A percentile compares a stretch with the other conserved stretches of the same genome.
These are phyloP conservation scores for Echeveria elegans DNA, from an alignment of 164 flowering plant species.

Conservation along the genomic window DNA sequence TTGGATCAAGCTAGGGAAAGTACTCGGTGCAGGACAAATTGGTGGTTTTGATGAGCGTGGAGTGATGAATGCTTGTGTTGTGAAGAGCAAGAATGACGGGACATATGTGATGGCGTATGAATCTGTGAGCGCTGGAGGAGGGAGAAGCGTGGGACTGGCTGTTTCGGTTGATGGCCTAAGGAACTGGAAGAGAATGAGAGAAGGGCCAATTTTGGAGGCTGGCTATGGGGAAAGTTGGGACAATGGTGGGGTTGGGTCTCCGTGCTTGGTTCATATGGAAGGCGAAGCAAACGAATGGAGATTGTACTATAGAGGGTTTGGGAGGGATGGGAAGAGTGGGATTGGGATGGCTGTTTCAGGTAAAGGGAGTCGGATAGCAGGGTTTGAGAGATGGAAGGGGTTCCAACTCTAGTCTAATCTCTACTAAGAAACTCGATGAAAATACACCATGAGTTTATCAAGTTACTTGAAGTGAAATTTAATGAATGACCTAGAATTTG, in stretches of 20 bases:
- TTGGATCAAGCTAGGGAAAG: slow-evolving; percentile 83
- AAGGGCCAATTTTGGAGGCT: slow-evolving; percentile 31
- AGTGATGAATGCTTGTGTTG: slow-evolving; percentile 42
- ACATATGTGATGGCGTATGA: slow-evolving; percentile 79
- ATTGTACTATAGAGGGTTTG: slow-evolving; percentile 69
- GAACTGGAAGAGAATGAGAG: slow-evolving; percentile 46
- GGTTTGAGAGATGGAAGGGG: slow-evolving; percentile 57
- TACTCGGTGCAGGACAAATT: slow-evolving; percentile 39
- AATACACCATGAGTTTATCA: background rate
- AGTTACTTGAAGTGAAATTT: no score
- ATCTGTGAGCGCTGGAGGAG: slow-evolving; percentile 52
- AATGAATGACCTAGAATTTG: no score
- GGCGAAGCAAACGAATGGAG: slow-evolving; percentile 64
- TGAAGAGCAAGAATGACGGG: slow-evolving; percentile 35
- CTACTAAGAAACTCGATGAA: background rate
- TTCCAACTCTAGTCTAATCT: slow-evolving; percentile 31
- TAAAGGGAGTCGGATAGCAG: slow-evolving; percentile 28
- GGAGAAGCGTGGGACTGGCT: slow-evolving; percentile 64
- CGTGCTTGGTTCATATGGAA: slow-evolving; percentile 73
- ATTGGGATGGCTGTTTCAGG: slow-evolving; percentile 71
- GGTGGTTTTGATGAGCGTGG: slow-evolving; percentile 66
- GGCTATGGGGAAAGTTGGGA: slow-evolving; percentile 63
- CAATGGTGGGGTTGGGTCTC: slow-evolving; percentile 47
- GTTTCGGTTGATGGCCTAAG: slow-evolving; percentile 67
- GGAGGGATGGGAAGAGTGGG: slow-evolving; percentile 45